Conservation (phyloP, 2,329 filamentous ascomycete species). For the Cercospora janseana region DNA sequence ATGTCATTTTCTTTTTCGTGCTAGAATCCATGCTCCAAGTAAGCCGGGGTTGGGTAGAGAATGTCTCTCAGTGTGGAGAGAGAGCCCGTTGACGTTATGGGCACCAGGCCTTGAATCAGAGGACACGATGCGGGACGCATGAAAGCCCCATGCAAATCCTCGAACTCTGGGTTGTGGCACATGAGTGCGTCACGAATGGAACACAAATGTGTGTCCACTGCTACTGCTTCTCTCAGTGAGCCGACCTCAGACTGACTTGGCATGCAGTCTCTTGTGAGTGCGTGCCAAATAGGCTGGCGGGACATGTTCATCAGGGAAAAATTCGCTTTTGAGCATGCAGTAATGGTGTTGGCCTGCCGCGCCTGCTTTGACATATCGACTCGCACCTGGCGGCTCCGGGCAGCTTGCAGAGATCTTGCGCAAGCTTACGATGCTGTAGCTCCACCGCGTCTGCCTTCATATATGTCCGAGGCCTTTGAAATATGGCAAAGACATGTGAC, state of each 20-base stretch:
- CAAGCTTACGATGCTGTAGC: too few relatives aligned
- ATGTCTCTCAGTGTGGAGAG: constrained; percentile 51
- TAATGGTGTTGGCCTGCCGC: too few relatives aligned
- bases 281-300: background rate
- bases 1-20: constrained; percentile 47
- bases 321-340: too few relatives aligned
- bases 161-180: constrained; percentile 49
- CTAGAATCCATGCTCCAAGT: constrained; percentile 44
- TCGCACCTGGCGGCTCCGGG: too few relatives aligned
- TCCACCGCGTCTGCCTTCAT: too few relatives aligned
- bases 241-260: background rate
- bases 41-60: constrained; percentile 50
- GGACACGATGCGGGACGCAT: constrained; percentile 46
- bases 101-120: constrained; percentile 44
- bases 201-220: background rate
- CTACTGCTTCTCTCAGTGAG: background rate
- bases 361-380: too few relatives aligned
- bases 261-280: background rate
- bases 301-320: constrained; percentile 1
- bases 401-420: too few relatives aligned
- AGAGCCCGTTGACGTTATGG: constrained; percentile 49
- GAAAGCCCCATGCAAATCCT: constrained; percentile 47
- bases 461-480: too few relatives aligned
- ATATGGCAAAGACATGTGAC: too few relatives aligned
- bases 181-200: constrained; percentile 28